phyloP scores from a whole-genome alignment of 31 red algal species.

The Porphyra umbilicalis region DNA sequence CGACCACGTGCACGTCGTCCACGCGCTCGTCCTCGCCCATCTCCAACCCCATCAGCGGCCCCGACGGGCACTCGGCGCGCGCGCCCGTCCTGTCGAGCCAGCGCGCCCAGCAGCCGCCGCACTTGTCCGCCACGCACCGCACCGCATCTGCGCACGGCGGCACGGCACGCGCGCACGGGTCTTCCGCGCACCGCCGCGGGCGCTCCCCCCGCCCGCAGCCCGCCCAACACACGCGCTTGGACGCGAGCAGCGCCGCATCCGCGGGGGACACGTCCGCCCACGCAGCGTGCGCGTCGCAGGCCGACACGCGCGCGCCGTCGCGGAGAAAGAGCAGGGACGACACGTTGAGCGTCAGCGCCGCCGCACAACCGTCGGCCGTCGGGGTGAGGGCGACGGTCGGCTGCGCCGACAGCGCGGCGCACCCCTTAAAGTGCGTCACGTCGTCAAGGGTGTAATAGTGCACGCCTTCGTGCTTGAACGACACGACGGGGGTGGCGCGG shows the following conservation, averaged over 20 bases:
- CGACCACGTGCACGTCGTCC: background rate
- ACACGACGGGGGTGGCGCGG: background rate
- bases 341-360: background rate
- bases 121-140: background rate
- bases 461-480: background rate
- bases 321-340: background rate
- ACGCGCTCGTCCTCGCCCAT: background rate
- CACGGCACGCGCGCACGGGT: background rate
- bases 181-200: background rate
- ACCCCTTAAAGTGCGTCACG: background rate
- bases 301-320: background rate
- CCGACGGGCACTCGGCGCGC: background rate
- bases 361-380: background rate
- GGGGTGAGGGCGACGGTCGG: background rate
- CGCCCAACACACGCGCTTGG: background rate
- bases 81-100: background rate
- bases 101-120: background rate
- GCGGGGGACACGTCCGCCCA: background rate
- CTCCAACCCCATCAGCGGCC: background rate
- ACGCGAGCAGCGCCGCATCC: background rate
- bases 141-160: background rate
- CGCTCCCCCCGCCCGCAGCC: background rate
- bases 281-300: background rate
- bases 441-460: background rate
- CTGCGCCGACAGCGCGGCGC: background rate